Conservation (phyloP, 2,329 filamentous ascomycete species). For the Botryotinia calthae region DNA sequence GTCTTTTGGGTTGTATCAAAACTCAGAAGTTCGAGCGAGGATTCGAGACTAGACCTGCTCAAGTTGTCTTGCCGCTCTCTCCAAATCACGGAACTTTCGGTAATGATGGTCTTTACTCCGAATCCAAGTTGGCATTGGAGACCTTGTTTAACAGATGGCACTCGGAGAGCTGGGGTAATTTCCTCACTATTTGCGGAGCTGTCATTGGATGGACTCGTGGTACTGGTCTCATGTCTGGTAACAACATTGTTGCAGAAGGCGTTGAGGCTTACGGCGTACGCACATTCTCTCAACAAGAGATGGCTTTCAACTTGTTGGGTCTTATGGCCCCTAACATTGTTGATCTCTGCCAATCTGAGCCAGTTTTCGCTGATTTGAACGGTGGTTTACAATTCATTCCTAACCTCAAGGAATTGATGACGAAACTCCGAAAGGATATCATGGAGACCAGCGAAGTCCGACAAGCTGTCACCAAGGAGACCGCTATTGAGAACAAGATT, state of each 20-base stretch:
- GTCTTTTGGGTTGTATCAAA: constrained; percentile 88
- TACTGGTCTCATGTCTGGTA: constrained; percentile 95
- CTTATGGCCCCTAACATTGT: constrained; percentile 93
- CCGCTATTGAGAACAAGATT: constrained; percentile 92
- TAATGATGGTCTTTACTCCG: constrained; percentile 95
- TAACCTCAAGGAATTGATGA: constrained; percentile 93
- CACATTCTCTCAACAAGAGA: constrained; percentile 98
- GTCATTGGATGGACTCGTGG: constrained; percentile 99
- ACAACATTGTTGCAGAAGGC: constrained; percentile 96
- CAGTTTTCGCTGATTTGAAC: constrained; percentile 95
- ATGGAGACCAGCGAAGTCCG: constrained; percentile 94
- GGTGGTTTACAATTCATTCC: constrained; percentile 97
- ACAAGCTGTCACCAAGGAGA: constrained; percentile 92
- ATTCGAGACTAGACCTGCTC: constrained; percentile 92
- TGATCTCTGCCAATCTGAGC: constrained; percentile 91
- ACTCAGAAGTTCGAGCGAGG: constrained; percentile 81
- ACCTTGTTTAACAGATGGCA: constrained; percentile 98
- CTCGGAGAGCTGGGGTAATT: constrained; percentile 95
- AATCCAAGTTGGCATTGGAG: constrained; percentile 95
- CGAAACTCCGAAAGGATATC: constrained; percentile 86
- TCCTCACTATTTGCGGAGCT: constrained; percentile 95
- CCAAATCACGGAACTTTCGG: constrained; percentile 99
- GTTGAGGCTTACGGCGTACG: constrained; percentile 95
- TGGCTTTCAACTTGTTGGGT: constrained; percentile 97
- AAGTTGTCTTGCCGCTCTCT: constrained; percentile 92